A percentile compares a stretch with the other conserved stretches of the same genome.
Evolutionary conservation across 1,284 basidiomycete species (phyloP).

Genomic region (Schizophyllum amplum): DNA sequence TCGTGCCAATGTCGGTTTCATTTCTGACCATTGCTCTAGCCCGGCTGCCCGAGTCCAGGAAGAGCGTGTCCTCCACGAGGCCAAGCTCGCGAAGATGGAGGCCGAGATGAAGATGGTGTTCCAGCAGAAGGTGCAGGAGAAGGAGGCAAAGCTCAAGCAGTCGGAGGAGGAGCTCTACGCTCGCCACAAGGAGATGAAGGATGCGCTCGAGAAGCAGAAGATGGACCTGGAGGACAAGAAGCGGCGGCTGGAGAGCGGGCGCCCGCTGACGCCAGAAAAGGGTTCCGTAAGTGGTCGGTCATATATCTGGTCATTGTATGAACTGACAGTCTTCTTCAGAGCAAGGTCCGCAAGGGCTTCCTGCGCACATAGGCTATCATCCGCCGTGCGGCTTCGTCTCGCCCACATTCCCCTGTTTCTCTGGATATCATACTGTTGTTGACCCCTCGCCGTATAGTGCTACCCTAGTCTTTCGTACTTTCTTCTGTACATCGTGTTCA

Average conservation of each 20-base stretch:
- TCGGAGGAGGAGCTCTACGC: slow-evolving; percentile 97
- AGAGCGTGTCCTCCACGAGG: slow-evolving; percentile 88
- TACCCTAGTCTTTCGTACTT: slow-evolving; percentile 28
- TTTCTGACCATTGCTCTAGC: slow-evolving; percentile 33
- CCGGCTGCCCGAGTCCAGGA: slow-evolving; percentile 93
- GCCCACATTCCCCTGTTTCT: background rate
- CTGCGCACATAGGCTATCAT: slow-evolving; percentile 45
- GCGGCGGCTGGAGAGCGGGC: slow-evolving; percentile 88
- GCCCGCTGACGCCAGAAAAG: slow-evolving; percentile 94
- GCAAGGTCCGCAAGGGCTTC: slow-evolving; percentile 71
- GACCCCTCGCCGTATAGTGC: slow-evolving; percentile 4
- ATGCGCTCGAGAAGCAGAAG: slow-evolving; percentile 95
- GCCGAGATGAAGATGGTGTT: slow-evolving; percentile 99
- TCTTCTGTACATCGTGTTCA: slow-evolving; percentile 4
- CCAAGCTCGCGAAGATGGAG: slow-evolving; percentile 98
- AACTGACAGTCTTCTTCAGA: slow-evolving; percentile 25
- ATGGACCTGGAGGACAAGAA: slow-evolving; percentile 97
- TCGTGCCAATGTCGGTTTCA: background rate
- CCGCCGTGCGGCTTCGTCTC: background rate
- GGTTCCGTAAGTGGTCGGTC: slow-evolving; percentile 46
- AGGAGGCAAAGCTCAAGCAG: slow-evolving; percentile 96
- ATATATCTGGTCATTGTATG: slow-evolving; percentile 4
- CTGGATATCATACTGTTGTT: slow-evolving; percentile 3
- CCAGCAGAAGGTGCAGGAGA: slow-evolving; percentile 98
- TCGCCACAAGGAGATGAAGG: slow-evolving; percentile 98